Conservation (phyloP, 106 monocot species). For the Narthecium ossifragum region DNA sequence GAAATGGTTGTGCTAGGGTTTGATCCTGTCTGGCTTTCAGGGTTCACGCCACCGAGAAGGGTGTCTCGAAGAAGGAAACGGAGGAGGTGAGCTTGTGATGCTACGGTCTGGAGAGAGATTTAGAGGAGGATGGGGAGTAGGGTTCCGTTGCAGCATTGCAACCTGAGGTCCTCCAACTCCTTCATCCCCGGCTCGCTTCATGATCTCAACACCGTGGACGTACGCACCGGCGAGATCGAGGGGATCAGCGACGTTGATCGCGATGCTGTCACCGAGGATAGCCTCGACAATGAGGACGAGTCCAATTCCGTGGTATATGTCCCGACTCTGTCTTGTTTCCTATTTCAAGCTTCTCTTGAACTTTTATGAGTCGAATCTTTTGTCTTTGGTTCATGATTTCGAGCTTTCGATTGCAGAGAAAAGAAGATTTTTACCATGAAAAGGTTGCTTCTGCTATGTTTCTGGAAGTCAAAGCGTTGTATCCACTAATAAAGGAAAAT, state of each 20-base stretch:
- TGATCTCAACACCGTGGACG: constrained; percentile 72
- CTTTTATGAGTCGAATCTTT: too few species aligned
- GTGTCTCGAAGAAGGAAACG: too few species aligned
- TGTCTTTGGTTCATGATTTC: too few species aligned
- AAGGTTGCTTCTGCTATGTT: neutral
- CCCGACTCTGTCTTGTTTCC: neutral
- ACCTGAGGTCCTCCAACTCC: constrained; percentile 27
- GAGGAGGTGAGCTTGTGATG: neutral
- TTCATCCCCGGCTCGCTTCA: constrained; percentile 57
- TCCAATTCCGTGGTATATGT: constrained; percentile 76
- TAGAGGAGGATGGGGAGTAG: constrained; percentile 36
- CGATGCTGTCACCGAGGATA: constrained; percentile 66
- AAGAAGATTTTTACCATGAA: neutral
- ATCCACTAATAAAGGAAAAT: too few species aligned
- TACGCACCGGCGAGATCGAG: constrained; percentile 46
- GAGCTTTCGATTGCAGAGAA: too few species aligned
- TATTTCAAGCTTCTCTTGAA: neutral
- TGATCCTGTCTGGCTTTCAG: constrained; percentile 2
- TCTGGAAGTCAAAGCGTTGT: too few species aligned
- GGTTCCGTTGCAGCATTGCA: constrained; percentile 57
- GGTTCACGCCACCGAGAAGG: neutral
- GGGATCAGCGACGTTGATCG: constrained; percentile 78
- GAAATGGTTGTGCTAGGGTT: constrained; percentile 24
- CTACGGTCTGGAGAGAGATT: too few species aligned
- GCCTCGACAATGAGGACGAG: constrained; percentile 71